Evolutionary conservation across 2,329 filamentous ascomycete species (phyloP).

Genomic region (Talaromyces verruculosus): DNA sequence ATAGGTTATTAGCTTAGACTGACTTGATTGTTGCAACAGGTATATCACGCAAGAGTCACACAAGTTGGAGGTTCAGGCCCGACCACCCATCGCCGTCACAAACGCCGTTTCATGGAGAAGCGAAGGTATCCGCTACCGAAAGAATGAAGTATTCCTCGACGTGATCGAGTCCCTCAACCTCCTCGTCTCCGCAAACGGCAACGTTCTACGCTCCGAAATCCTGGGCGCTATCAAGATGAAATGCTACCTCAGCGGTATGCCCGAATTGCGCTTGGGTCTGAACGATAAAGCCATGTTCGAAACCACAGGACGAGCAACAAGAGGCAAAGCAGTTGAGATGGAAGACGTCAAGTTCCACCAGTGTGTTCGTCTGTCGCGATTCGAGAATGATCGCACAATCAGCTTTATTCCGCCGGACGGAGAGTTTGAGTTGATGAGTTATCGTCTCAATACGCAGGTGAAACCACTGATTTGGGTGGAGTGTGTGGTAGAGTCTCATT

Average conservation of each 20-base stretch:
- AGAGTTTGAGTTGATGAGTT: slow-evolving; percentile 99
- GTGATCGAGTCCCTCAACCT: slow-evolving; percentile 96
- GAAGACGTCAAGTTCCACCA: slow-evolving; percentile 99
- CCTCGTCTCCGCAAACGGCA: slow-evolving; percentile 89
- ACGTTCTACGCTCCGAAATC: slow-evolving; percentile 93
- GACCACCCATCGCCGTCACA: slow-evolving; percentile 94
- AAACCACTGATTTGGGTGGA: slow-evolving; percentile 99
- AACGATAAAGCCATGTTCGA: slow-evolving; percentile 99
- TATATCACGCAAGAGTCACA: slow-evolving; percentile 99
- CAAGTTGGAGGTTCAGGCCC: slow-evolving; percentile 94
- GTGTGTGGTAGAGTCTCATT: slow-evolving; percentile 94
- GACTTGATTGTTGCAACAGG: slow-evolving; percentile 33
- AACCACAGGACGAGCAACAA: slow-evolving; percentile 86
- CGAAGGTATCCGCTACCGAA: slow-evolving; percentile 96
- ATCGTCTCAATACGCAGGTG: slow-evolving; percentile 96
- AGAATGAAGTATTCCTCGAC: slow-evolving; percentile 98
- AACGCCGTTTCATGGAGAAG: slow-evolving; percentile 98
- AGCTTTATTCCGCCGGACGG: slow-evolving; percentile 98
- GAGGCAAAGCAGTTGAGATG: slow-evolving; percentile 98
- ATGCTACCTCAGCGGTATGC: slow-evolving; percentile 98
- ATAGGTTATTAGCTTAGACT: not conserved
- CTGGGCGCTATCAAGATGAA: slow-evolving; percentile 99
- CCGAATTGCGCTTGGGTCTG: slow-evolving; percentile 85
- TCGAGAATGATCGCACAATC: slow-evolving; percentile 98
- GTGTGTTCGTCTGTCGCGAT: slow-evolving; percentile 89